Evolutionary conservation across 139 green algal species (phyloP), one percentile per base, ranked within the genome.

Genomic region (Tetraselmis chui): DNA sequence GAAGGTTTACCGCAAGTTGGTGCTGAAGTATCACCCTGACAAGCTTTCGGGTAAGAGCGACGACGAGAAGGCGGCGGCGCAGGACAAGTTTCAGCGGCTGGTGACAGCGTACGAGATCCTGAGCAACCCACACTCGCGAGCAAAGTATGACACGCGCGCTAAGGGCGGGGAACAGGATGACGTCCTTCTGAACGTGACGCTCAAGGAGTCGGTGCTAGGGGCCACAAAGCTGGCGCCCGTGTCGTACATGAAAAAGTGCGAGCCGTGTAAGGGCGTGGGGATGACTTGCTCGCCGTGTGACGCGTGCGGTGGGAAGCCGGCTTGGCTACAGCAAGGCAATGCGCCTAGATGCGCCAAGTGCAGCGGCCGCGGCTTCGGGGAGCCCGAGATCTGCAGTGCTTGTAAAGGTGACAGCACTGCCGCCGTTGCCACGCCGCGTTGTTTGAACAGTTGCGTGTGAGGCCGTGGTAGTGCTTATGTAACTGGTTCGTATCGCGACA

Each of bases 101-200:
- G 45, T 67, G 11, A 67, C 45, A 5, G 45, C 45, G 45, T 67
- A 67, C 18, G 45, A 67, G 45, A 67, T 67, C 45, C 45, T 67
- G 45, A 67, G 45, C 45, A 67, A 67, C 45, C 45, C 45, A 25
- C 45, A 32, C 28, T 22, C 5, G 28, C 75, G 82, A 0, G 24
- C 59, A 1, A 29, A 76, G 28, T 85, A 85, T 29, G 82, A 85
- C 32, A 18, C 29, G 59, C 22, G 27, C 1, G 30, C 25, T 27
- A 1, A 79, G 32, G 82, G 82, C 1, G 76, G n/a, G 26, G 23
- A 1, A 0, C 25, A 11, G 32, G 76, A 76, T 23, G 82, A 85
- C 28, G 82, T 85, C 0, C 28, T 85, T n/a, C 27, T 85, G 24
- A 85, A 85, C 75, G 28, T 85, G 5, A 82, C 76, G 31, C 58